phyloP scores from a whole-genome alignment of 2,329 filamentous ascomycete genomes.

The Fusarium buxicola region DNA sequence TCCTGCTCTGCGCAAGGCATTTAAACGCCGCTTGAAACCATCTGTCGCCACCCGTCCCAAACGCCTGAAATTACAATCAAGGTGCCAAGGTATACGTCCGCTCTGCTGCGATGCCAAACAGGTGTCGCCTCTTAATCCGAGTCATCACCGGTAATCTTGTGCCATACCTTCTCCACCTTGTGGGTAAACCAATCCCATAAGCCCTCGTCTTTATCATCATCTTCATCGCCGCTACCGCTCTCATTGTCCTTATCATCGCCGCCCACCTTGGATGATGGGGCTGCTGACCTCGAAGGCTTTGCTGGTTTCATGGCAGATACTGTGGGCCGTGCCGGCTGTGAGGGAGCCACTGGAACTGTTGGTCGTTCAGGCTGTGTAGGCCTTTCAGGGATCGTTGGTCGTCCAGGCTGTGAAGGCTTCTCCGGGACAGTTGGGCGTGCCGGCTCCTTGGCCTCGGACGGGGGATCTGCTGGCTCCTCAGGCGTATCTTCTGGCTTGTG shows the following conservation, averaged over 20 bases:
- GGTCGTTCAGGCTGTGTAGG: slow-evolving; percentile 29
- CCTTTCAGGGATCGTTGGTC: slow-evolving; percentile 30
- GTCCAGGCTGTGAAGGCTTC: slow-evolving; percentile 30
- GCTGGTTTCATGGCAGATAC: slow-evolving; percentile 31
- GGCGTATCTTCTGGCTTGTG: slow-evolving; percentile 65
- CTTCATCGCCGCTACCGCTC: slow-evolving; percentile 40
- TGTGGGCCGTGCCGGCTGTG: slow-evolving; percentile 35
- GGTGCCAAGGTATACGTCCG: too few relatives aligned
- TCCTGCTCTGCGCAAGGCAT: slow-evolving; percentile 1
- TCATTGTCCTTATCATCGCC: slow-evolving; percentile 23
- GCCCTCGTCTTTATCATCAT: slow-evolving; percentile 50
- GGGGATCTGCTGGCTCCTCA: slow-evolving; percentile 66
- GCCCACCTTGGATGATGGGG: slow-evolving; percentile 26
- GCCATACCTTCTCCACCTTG: slow-evolving; percentile 60
- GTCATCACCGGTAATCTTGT: slow-evolving; percentile 54
- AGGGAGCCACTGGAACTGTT: slow-evolving; percentile 20
- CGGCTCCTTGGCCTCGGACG: slow-evolving; percentile 29
- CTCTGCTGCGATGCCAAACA: too few relatives aligned
- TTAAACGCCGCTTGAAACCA: slow-evolving; percentile 25
- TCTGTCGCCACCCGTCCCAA: slow-evolving; percentile 14
- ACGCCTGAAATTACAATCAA: slow-evolving; percentile 26
- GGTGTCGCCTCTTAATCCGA: slow-evolving; percentile 13
- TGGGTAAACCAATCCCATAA: slow-evolving; percentile 66
- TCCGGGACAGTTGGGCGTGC: slow-evolving; percentile 37
- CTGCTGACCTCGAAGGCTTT: slow-evolving; percentile 31